Percentiles rank a stretch among this genome's conserved stretches.
phyloP scores from a whole-genome alignment of 192 early-diverging fungal species.

The Backusella sp. region DNA sequence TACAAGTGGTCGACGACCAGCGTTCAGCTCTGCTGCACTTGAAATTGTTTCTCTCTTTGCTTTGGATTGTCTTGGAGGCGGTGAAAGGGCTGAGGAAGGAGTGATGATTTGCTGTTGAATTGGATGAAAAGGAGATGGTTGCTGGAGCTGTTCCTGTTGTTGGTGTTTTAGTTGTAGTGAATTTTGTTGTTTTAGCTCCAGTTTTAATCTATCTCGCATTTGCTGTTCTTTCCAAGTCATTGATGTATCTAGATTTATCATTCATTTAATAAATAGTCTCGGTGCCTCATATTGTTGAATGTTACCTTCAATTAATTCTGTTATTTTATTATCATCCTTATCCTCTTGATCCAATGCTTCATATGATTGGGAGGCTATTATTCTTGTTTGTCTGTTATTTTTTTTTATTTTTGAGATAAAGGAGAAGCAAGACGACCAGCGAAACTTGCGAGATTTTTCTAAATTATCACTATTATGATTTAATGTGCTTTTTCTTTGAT shows the following conservation, averaged over 20 bases:
- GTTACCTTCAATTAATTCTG: constrained; percentile 1
- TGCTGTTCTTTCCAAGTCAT: not conserved
- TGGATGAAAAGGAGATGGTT: not conserved
- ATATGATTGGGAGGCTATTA: constrained; percentile 4
- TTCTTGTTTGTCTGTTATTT: constrained; percentile 12
- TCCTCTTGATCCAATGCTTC: not conserved
- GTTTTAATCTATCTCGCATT: not conserved
- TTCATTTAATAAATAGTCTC: not conserved
- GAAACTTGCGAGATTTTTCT: constrained; percentile 14
- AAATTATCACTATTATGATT: not conserved
- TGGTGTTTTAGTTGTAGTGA: not conserved
- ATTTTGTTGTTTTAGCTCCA: not conserved
- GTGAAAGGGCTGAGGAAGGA: constrained; percentile 10
- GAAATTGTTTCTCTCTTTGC: not conserved
- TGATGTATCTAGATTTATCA: not conserved
- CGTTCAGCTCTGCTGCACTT: not conserved
- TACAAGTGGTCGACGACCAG: not conserved
- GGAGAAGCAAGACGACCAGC: constrained; percentile 16
- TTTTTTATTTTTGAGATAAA: constrained; percentile 15
- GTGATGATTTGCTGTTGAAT: not conserved
- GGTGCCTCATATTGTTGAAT: not conserved
- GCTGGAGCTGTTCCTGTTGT: not conserved
- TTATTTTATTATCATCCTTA: not conserved
- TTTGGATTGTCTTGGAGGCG: constrained; percentile 13
- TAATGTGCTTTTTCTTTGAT: not conserved